Evolutionary conservation across 768 basidiomycete species (phyloP), one percentile per base, ranked within the genome.

Genomic region (Cyclocybe aegerita): DNA sequence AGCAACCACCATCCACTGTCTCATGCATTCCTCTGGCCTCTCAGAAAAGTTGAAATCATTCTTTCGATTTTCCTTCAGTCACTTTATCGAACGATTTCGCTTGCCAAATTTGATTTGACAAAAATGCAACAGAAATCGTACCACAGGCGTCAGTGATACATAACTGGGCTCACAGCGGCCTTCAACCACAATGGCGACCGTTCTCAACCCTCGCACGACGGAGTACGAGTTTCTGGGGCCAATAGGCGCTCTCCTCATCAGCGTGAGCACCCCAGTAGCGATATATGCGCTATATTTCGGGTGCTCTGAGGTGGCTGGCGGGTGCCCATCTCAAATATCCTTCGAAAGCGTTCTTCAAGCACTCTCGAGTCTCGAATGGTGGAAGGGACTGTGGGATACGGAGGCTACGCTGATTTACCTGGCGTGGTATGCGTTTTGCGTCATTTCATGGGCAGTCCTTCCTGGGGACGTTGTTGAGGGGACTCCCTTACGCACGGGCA

Each of bases 341-440:
- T 53, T 69, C n/a, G 68, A 75, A 38, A 69, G 67, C 54, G 65
- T 86, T 44, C 54, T 76, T 31, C 60, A 72, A 12, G 69, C 84
- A 0, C 53, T 90, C 7, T 71, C 77, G 4, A 68, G 70, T 57
- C 54, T 62, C 4, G 62, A 70, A 12, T 93, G 82, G 81, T 95
- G 90, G 86, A 76, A 72, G 39, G 67, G 73, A 14, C 77, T 97
- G 1, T 97, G 90, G 87, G 94, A 98, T 60, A 80, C 81, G 0
- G 73, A 95, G 50, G 93, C 93, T 0, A 61, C 80, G 2, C 58
- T 83, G 15, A 77, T 88, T 10, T 98, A 98, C 71, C 64, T 88
- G 37, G 91, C 68, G 0, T 99, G 96, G 95, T 98, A 97, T 68
- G 71, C 81, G n/a, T 98, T 88, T 67, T 87, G 83, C 56, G 80